phyloP scores from a whole-genome alignment of 2,329 filamentous ascomycete species.

The Ceratocystiopsis minuta region DNA sequence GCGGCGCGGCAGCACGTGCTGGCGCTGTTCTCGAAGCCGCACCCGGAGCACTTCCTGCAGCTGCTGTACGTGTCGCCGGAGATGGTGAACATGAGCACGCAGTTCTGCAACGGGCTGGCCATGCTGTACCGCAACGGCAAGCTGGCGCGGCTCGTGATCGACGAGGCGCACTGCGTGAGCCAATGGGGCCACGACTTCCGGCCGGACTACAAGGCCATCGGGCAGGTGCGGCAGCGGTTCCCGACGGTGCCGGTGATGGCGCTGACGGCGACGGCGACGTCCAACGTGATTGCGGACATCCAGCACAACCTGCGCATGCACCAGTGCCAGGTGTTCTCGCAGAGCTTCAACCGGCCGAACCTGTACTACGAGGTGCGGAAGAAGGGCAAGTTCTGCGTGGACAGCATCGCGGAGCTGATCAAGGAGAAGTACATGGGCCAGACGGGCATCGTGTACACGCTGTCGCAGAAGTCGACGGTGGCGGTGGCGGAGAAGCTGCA shows the following conservation, averaged over 20 bases:
- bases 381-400: conserved; percentile 44
- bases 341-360: conserved; percentile 96
- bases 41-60: conserved; percentile 62
- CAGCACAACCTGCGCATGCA: conserved; percentile 78
- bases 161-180: conserved; percentile 98
- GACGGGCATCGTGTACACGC: conserved; percentile 83
- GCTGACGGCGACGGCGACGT: conserved; percentile 83
- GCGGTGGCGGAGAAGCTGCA: conserved; percentile 53
- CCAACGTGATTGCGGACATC: conserved; percentile 81
- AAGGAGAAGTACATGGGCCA: conserved; percentile 48
- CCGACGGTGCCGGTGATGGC: conserved; percentile 80
- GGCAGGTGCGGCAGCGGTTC: conserved; percentile 53
- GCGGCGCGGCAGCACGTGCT: conserved; percentile 50
- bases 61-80: conserved; percentile 92
- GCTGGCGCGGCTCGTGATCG: conserved; percentile 83
- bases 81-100: conserved; percentile 72
- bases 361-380: conserved; percentile 68
- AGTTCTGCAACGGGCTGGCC: conserved; percentile 47
- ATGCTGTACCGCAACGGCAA: conserved; percentile 50
- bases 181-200: conserved; percentile 99
- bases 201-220: conserved; percentile 81
- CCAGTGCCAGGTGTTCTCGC: conserved; percentile 60
- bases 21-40: conserved; percentile 37
- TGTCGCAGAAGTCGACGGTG: conserved; percentile 73
- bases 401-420: conserved; percentile 47